phyloP scores from a whole-genome alignment of 495 filamentous ascomycete genomes.

The Pyrenopolyporus hunteri region DNA sequence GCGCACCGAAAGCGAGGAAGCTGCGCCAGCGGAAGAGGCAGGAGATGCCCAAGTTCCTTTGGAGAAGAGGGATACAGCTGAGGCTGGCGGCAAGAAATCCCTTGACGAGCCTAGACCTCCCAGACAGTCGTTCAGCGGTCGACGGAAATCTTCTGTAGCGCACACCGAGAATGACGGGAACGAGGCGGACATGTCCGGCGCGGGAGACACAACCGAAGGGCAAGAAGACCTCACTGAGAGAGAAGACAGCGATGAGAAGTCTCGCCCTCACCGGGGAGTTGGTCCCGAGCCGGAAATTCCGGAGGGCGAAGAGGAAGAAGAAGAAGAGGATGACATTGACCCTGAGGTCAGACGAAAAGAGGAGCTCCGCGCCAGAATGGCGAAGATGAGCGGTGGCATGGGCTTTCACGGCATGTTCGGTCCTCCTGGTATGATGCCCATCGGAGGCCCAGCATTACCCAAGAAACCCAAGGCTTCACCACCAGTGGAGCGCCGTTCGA shows the following conservation, averaged over 20 bases:
- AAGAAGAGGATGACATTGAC: constrained; percentile 89
- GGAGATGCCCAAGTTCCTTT: constrained; percentile 44
- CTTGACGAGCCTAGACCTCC: constrained; percentile 60
- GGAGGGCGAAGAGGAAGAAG: constrained; percentile 68
- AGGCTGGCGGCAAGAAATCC: constrained; percentile 61
- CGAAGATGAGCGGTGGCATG: constrained; percentile 98
- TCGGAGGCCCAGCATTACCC: constrained; percentile 58
- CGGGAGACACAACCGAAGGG: constrained; percentile 81
- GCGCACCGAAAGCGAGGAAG: constrained; percentile 64
- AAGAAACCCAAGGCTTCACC: constrained; percentile 69
- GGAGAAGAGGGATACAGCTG: constrained; percentile 58
- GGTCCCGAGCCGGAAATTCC: constrained; percentile 49
- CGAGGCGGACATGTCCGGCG: constrained; percentile 88
- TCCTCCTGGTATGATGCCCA: constrained; percentile 70
- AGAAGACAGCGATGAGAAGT: constrained; percentile 72
- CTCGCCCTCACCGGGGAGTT: constrained; percentile 38
- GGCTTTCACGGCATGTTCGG: constrained; percentile 96
- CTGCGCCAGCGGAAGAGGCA: constrained; percentile 47
- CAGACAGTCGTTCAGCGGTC: constrained; percentile 49
- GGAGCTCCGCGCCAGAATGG: constrained; percentile 92
- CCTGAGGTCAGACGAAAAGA: constrained; percentile 85
- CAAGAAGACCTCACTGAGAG: constrained; percentile 76
- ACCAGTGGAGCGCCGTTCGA: constrained; percentile 50
- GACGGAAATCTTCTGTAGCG: constrained; percentile 61
- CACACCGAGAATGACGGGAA: constrained; percentile 72